Base-by-base conservation (phyloP, 345 rosid genomes). In the Stellera chamaejasme region DNA sequence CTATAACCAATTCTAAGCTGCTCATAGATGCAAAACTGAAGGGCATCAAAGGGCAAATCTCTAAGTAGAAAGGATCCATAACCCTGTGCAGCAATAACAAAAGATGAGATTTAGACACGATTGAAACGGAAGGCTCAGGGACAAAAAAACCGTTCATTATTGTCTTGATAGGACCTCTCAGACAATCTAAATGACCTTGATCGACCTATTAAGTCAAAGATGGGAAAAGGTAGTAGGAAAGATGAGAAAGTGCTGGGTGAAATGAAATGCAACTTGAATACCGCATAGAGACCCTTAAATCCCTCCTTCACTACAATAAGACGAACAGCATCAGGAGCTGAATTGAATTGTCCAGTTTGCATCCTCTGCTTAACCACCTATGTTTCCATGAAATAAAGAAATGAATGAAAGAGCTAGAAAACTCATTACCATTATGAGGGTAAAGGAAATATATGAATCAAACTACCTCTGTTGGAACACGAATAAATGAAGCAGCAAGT, bases 291-390 rank as follows among this genome's bases (percentile, higher is more conserved):
- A 56, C 95, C 99, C 77, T 64, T 80, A 63, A 83, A 76, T 55
- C 97, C 97, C 70, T 93, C 96, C 63, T 76, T 75, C 3, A 95
- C 63, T 55, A 79, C 74, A 69, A 89, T 81, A 50, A 87, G 75
- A 27, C 84, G 85, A 52, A 93, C 92, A 62, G 97, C 99, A 54
- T 70, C 69, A 25, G 96, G 84, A 43, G 99, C 90, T 25, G 97
- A 83, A 48, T 79, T 65, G 73, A 84, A 93, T 56, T 93, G 99
- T 55, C 90, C 88, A 19, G 99, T 87, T 73, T 89, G 96, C 96
- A 87, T 80, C 79, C 99, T 79, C 68, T 87, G 91, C 75, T 89
- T 93, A 55, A 93, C 90, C 73, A 93, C 99, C 97, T 93, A 72
- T 42, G 39, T 57, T 45, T 67, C 51, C 45, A 46, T 50, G 27